Conservation (phyloP, 164 flowering plant genomes). For the Vitis rupestris region DNA sequence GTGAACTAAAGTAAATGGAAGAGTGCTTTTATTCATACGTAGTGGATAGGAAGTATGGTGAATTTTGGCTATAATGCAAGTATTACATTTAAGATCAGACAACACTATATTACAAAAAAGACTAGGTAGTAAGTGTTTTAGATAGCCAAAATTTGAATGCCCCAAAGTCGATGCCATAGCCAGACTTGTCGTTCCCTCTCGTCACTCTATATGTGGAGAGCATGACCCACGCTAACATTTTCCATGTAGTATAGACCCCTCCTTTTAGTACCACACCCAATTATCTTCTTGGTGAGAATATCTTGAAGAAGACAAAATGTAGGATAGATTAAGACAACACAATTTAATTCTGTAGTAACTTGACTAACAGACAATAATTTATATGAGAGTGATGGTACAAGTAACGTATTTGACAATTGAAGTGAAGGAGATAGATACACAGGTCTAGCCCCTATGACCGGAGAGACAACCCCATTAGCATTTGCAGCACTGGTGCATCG, state of each 20-base stretch:
- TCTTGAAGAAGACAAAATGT: no score
- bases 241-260: constrained; percentile 8
- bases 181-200: background rate
- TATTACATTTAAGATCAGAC: constrained; percentile 1
- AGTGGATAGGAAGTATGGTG: constrained; percentile 6
- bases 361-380: constrained; percentile 14
- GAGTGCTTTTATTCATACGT: constrained; percentile 6
- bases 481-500: background rate
- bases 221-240: background rate
- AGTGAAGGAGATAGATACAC: constrained; percentile 3
- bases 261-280: constrained; percentile 8
- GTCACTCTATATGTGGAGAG: background rate
- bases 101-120: background rate
- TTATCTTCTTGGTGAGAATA: no score
- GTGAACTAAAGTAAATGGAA: constrained; percentile 5
- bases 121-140: background rate
- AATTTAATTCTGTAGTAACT: constrained; percentile 6
- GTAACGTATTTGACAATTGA: constrained; percentile 4
- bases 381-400: constrained; percentile 3
- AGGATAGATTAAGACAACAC: background rate
- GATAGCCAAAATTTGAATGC: constrained; percentile 12
- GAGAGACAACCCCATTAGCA: constrained; percentile 12
- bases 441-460: constrained; percentile 3
- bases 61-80: background rate
- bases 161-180: constrained; percentile 12